Evolutionary conservation across 2,329 filamentous ascomycete genomes (phyloP).

Genomic region (Diplodia corticola): DNA sequence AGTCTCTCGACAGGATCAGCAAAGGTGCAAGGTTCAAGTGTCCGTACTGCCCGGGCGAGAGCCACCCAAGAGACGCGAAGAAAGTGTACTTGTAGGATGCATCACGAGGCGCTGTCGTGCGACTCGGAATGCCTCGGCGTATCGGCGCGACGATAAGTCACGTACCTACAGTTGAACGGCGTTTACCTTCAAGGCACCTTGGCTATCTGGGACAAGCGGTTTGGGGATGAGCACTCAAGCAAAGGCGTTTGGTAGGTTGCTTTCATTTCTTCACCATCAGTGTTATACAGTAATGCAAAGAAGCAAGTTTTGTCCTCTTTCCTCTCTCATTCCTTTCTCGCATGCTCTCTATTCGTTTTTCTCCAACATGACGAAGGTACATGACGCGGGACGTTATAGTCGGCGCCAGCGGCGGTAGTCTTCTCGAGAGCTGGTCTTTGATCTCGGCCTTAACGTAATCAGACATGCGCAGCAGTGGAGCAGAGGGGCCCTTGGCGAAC

Average conservation of each 20-base stretch:
- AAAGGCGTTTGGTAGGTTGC: slow-evolving; percentile 8
- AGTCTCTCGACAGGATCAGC: slow-evolving; percentile 75
- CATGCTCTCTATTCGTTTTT: neutral
- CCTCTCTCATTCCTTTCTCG: neutral
- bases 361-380: neutral
- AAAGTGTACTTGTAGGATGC: slow-evolving; percentile 65
- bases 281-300: slow-evolving; percentile 9
- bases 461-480: neutral
- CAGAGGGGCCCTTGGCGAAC: neutral
- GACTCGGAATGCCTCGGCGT: slow-evolving; percentile 9
- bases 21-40: slow-evolving; percentile 88
- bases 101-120: slow-evolving; percentile 1
- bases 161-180: neutral
- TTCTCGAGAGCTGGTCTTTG: neutral
- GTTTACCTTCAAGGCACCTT: slow-evolving; percentile 5
- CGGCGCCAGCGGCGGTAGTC: neutral
- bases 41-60: slow-evolving; percentile 90
- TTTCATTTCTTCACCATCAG: neutral
- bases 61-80: slow-evolving; percentile 71
- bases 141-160: slow-evolving; percentile 1
- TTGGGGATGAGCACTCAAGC: neutral
- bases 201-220: neutral
- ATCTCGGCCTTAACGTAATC: neutral
- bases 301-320: neutral
- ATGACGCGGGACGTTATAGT: neutral